Base-by-base conservation (phyloP, 148 eudicot species). In the Camellia sinensis region DNA sequence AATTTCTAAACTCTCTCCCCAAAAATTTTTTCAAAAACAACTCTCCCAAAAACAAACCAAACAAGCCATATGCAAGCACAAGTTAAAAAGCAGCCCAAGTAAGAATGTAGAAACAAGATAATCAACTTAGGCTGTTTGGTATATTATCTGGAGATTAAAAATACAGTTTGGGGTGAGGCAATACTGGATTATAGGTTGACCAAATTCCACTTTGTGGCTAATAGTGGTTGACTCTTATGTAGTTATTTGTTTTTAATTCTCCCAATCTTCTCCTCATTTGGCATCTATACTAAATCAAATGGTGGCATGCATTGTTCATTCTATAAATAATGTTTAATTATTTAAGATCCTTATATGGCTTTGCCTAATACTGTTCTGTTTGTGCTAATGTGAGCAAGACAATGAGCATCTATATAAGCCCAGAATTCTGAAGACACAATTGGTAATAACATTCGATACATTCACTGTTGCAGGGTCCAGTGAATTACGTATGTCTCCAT, bases 401-500 rank as follows among this genome's bases (percentile, higher is more conserved):
- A 17, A 60, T 15, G 3, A 60, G n/a, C 46, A n/a, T 17, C 19
- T 48, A 46, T 71, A 22, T 65, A 29, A 77, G 60, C 15, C 46
- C 15, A 13, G 15, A 69, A 69, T 59, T 59, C 65, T 2, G 63
- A 8, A 67, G 15, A 53, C 0, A 57, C 63, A 14, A 10, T 82
- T 4, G 44, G 19, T 37, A 52, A 41, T 68, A 50, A 65, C 18
- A 22, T 78, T 72, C 17, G 67, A 13, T 69, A 45, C 77, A 57
- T 78, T 64, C 64, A 54, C 50, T 75, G 80, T 71, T 86, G 85
- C 92, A 97, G 99, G 99, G 91, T 52, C 99, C 99, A 21, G 99
- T 97, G 12, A 97, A 97, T 82, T 97, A 81, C 73, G 89, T 97
- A 45, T 91, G 96, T 82, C 89, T 97, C 57, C 99, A 92, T 81